A percentile compares a stretch with the other conserved stretches of the same genome.
Conservation (phyloP, 208 protist species). For the Herpetomonas tarakana region DNA sequence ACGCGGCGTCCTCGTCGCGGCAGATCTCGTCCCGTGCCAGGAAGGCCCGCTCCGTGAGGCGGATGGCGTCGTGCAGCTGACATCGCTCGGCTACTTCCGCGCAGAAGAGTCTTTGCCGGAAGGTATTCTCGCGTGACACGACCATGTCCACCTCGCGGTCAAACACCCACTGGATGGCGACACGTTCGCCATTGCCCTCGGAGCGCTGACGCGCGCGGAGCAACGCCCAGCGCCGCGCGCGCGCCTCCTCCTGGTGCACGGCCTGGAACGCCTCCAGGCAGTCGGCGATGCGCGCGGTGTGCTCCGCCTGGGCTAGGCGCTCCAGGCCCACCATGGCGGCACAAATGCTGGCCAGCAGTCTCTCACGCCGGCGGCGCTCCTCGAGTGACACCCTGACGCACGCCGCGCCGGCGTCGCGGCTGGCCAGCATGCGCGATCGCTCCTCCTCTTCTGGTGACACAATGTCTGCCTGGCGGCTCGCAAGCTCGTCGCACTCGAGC, state of each 20-base stretch:
- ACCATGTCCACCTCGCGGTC: conserved; percentile 5
- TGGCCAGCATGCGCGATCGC: background rate
- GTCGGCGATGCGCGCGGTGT: background rate
- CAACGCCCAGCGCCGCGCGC: conserved; percentile 4
- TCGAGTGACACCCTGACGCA: background rate
- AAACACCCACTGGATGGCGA: conserved; percentile 7
- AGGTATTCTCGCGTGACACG: background rate
- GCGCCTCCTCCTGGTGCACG: conserved; percentile 1
- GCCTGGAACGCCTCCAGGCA: conserved; percentile 4
- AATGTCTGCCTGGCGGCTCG: background rate
- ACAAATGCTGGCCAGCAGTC: background rate
- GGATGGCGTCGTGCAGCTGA: background rate
- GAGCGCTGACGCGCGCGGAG: conserved; percentile 3
- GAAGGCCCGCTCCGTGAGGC: background rate
- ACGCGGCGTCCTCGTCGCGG: background rate
- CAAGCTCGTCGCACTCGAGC: background rate
- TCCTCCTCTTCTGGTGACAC: background rate
- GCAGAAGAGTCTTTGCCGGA: background rate
- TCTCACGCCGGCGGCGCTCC: background rate
- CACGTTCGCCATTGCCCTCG: background rate
- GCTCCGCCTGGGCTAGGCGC: background rate
- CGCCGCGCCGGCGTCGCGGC: background rate
- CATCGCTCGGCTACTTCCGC: background rate
- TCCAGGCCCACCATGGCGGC: background rate
- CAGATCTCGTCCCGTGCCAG: background rate